Conservation (phyloP, 2,329 filamentous ascomycete species). For the Diatrype stigma region DNA sequence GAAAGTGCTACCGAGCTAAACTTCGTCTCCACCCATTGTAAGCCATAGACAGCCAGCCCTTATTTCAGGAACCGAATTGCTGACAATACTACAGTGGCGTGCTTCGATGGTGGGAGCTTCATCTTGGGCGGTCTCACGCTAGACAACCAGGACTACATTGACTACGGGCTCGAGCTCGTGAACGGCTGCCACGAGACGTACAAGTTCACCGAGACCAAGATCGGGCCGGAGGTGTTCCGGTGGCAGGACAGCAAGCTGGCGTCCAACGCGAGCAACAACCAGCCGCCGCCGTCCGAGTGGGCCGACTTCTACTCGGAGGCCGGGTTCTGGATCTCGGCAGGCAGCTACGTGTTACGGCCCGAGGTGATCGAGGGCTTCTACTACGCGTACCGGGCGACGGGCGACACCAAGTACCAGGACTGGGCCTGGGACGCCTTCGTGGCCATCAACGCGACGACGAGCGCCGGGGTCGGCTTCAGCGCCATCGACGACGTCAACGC, state of each 20-base stretch:
- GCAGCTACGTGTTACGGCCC: conserved; percentile 66
- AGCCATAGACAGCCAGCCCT: conserved; percentile 17
- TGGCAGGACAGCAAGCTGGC: conserved; percentile 49
- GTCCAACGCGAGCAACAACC: conserved; percentile 35
- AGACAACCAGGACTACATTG: conserved; percentile 58
- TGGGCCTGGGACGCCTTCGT: conserved; percentile 79
- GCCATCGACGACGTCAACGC: conserved; percentile 63
- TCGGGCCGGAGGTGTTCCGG: conserved; percentile 70
- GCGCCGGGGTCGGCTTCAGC: conserved; percentile 63
- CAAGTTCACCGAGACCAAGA: conserved; percentile 59
- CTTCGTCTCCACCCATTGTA: conserved; percentile 47
- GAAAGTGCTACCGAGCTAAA: conserved; percentile 36
- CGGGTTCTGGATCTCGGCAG: conserved; percentile 67
- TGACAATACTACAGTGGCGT: conserved; percentile 55
- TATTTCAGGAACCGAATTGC: not conserved
- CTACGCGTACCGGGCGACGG: conserved; percentile 80
- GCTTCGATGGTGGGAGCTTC: conserved; percentile 82
- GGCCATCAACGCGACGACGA: conserved; percentile 60
- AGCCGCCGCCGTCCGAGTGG: conserved; percentile 39
- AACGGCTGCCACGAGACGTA: conserved; percentile 74
- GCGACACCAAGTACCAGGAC: conserved; percentile 71
- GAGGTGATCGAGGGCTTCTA: conserved; percentile 84
- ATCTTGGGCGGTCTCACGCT: conserved; percentile 75
- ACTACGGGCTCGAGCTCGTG: conserved; percentile 70
- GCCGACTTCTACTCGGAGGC: conserved; percentile 57